A percentile compares a stretch with the other conserved stretches of the same genome.
Conservation (phyloP, 805 yeast genomes). For the Kurtzmaniella fragi region DNA sequence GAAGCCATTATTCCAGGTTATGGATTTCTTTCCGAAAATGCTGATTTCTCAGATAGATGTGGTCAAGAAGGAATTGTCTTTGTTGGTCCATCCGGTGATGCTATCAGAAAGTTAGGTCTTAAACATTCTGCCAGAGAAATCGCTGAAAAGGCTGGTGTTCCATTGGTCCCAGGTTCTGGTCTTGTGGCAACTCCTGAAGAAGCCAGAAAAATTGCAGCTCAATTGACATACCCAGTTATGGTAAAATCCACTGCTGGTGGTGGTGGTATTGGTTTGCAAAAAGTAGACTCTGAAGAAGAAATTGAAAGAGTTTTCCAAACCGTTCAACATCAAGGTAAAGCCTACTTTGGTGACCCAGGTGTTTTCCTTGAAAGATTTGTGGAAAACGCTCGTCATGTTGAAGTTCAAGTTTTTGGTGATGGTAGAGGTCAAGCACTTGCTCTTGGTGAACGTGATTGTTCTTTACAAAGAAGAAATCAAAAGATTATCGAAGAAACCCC, state of each 20-base stretch:
- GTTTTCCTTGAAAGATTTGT: conserved; percentile 93
- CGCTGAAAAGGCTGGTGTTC: conserved; percentile 88
- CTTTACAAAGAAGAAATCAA: conserved; percentile 95
- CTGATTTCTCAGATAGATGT: conserved; percentile 90
- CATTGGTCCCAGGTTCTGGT: conserved; percentile 96
- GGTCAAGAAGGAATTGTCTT: conserved; percentile 77
- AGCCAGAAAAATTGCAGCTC: conserved; percentile 70
- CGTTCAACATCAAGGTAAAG: conserved; percentile 89
- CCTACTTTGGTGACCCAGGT: conserved; percentile 93
- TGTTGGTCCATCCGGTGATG: conserved; percentile 96
- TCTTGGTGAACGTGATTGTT: conserved; percentile 95
- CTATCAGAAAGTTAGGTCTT: conserved; percentile 84
- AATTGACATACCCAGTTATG: conserved; percentile 86
- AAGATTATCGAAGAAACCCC: conserved; percentile 97
- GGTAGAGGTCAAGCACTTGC: conserved; percentile 92
- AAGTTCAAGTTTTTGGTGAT: conserved; percentile 94
- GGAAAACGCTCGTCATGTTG: conserved; percentile 93
- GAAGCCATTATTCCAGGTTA: conserved; percentile 98
- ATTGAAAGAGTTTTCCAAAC: conserved; percentile 81
- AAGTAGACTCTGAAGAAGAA: conserved; percentile 79
- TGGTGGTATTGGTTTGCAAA: conserved; percentile 97
- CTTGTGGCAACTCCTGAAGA: conserved; percentile 66
- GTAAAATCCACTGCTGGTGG: conserved; percentile 98
- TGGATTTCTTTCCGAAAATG: conserved; percentile 94
- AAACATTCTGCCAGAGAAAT: conserved; percentile 96